Evolutionary conservation across 352 stramenopile genomes (phyloP).

Genomic region (Globisporangium carolinianum): DNA sequence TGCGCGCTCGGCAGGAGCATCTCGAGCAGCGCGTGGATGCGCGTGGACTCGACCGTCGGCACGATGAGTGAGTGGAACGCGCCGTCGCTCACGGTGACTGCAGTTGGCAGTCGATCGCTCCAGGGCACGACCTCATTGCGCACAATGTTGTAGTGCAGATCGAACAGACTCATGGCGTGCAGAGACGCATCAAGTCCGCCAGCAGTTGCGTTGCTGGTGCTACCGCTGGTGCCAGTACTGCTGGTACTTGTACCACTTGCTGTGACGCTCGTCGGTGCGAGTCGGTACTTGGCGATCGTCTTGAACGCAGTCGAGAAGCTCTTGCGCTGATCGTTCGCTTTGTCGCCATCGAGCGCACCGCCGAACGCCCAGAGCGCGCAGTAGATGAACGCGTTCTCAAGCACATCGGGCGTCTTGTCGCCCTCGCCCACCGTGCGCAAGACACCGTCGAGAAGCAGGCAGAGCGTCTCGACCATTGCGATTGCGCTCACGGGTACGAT

Average conservation of each 20-base stretch:
- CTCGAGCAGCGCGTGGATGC: conserved; percentile 56
- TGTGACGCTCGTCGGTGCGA: conserved; percentile 7
- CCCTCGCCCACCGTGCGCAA: conserved; percentile 61
- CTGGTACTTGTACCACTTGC: neutral
- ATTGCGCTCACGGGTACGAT: conserved; percentile 54
- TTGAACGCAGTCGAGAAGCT: conserved; percentile 56
- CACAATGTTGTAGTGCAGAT: conserved; percentile 68
- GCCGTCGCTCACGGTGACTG: conserved; percentile 25
- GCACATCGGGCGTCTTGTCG: conserved; percentile 80
- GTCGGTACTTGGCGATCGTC: conserved; percentile 71
- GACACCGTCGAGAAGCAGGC: conserved; percentile 92
- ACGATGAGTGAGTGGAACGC: conserved; percentile 64
- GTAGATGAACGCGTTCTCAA: conserved; percentile 95
- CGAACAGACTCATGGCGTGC: conserved; percentile 47
- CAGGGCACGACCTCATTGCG: conserved; percentile 75
- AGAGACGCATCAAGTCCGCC: neutral
- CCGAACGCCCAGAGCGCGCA: conserved; percentile 95
- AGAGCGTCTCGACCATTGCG: conserved; percentile 86
- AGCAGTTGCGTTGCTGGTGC: neutral
- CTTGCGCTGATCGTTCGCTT: conserved; percentile 46
- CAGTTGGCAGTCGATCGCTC: conserved; percentile 51
- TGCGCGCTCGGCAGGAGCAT: conserved; percentile 35
- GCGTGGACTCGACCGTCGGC: conserved; percentile 70
- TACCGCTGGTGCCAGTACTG: neutral
- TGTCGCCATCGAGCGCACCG: conserved; percentile 88